phyloP scores from a whole-genome alignment of 1,139 yeast species.

The Yamadazyma spencermartinsiae region DNA sequence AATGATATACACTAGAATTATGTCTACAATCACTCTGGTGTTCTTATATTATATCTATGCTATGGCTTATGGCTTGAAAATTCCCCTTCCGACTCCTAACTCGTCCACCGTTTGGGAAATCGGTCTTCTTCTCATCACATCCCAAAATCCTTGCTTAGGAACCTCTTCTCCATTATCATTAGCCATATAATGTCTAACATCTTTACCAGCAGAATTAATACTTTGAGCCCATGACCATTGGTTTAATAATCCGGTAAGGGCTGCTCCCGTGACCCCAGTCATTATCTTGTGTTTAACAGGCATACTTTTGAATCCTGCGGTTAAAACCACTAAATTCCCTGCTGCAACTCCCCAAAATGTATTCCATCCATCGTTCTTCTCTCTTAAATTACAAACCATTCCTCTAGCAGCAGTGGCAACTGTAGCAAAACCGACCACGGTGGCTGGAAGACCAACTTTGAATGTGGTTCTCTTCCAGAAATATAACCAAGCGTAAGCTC shows the following conservation, averaged over 20 bases:
- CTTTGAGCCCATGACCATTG: constrained; percentile 48
- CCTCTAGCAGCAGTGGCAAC: constrained; percentile 45
- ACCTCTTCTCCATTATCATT: constrained; percentile 32
- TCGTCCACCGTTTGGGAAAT: constrained; percentile 76
- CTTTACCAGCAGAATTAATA: constrained; percentile 39
- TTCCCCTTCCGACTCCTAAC: constrained; percentile 69
- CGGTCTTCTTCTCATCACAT: constrained; percentile 79
- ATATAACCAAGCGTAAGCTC: constrained; percentile 51
- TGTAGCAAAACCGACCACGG: constrained; percentile 44
- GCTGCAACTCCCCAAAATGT: constrained; percentile 46
- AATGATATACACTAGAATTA: not conserved
- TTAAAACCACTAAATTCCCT: constrained; percentile 43
- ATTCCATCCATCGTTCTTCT: constrained; percentile 52
- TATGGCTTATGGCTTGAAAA: constrained; percentile 30
- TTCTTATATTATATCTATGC: not conserved
- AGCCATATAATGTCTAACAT: constrained; percentile 36
- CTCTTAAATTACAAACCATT: constrained; percentile 45
- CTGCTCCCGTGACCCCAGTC: constrained; percentile 45
- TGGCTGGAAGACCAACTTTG: constrained; percentile 42
- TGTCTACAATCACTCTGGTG: not conserved
- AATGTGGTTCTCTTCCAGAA: constrained; percentile 50
- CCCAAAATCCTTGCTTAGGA: constrained; percentile 75
- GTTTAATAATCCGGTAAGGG: constrained; percentile 39
- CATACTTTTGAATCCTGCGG: constrained; percentile 43
- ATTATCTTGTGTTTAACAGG: constrained; percentile 44